Percentiles rank a stretch among this genome's conserved stretches.
Evolutionary conservation across 352 stramenopile species (phyloP).

Genomic region (Phytopythium cucurbitacearum): DNA sequence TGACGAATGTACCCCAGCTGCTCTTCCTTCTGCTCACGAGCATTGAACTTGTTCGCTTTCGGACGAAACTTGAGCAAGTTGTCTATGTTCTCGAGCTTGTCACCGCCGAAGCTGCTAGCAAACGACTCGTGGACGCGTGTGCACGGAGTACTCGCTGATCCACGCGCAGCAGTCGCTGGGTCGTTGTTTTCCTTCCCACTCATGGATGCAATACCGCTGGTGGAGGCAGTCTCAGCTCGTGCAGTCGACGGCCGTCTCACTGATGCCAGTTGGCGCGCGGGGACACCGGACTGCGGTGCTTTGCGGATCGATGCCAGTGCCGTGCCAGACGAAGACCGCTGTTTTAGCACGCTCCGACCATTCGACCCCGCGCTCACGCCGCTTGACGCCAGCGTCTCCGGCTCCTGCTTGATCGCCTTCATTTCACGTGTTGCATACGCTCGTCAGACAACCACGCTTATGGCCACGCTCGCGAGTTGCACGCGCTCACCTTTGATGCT

Average conservation of each 20-base stretch:
- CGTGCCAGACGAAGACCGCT: neutral
- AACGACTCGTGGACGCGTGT: constrained; percentile 32
- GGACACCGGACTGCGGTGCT: neutral
- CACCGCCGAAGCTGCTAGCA: constrained; percentile 19
- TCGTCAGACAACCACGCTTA: neutral
- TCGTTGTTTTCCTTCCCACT: constrained; percentile 15
- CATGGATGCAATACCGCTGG: neutral
- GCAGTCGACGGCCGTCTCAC: constrained; percentile 1
- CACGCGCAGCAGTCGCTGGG: constrained; percentile 1
- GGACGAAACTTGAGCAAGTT: constrained; percentile 45
- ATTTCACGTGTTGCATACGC: too few relatives aligned
- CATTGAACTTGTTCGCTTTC: constrained; percentile 70
- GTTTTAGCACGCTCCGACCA: neutral
- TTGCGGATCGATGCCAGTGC: neutral
- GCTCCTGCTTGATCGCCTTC: neutral
- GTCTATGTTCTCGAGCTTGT: constrained; percentile 37
- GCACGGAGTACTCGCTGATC: neutral
- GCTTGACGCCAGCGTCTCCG: neutral
- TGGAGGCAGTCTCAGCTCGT: neutral
- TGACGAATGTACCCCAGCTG: constrained; percentile 50
- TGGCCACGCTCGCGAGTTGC: too few relatives aligned
- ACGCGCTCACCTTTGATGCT: neutral
- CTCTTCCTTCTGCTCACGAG: constrained; percentile 55
- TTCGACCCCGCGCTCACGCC: neutral
- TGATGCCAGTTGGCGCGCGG: neutral